Evolutionary conservation across 2,329 filamentous ascomycete genomes (phyloP), one percentile per base, ranked within the genome.

Genomic region (Ophiocordyceps camponoti-rufipedis): DNA sequence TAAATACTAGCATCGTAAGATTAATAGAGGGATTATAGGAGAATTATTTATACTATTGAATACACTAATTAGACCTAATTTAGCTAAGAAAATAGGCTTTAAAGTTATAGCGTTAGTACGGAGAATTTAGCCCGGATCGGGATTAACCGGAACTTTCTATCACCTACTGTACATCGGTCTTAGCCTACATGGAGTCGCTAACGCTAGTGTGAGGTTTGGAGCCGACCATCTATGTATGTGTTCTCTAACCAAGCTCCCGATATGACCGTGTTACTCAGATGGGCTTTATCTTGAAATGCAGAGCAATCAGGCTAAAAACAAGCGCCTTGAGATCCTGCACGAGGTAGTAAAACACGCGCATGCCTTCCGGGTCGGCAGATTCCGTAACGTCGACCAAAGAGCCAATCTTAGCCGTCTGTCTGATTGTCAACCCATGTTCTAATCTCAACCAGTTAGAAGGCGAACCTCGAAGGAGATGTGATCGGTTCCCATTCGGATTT

Each of bases 311-410:
- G 45, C 89, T 95, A 63, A 98, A 98, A 3, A 98, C 86, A 35
- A 98, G 71, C 0, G 91, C 91, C 67, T 96, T 98, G 28, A 98
- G 68, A 59, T 98, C 91, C 60, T 98, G 91, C 5, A 96, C 89
- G 8, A 98, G 79, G 59, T 98, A 98, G 70, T 98, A 98, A 65
- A 98, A 98, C 3, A 98, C 91, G 44, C 91, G 79, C 12, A 98
- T 75, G 29, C 91, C 91, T 65, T 98, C 91, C 2, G 91, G 91
- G 58, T 98, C 91, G 44, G 85, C 82, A 3, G 88, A 95, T 59
- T 96, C 91, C 44, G 87, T 93, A 48, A 98, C 91, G 59, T 98
- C 91, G 53, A 94, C 88, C 44, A 98, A 69, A 9, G 91, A 96
- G 49, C 91, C 91, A 53, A 98, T 96, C 67, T 98, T 98, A 33